Percentiles rank a stretch among this genome's conserved stretches.
Evolutionary conservation across 106 monocot species (phyloP).

Genomic region (Phalaenopsis aphrodite): DNA sequence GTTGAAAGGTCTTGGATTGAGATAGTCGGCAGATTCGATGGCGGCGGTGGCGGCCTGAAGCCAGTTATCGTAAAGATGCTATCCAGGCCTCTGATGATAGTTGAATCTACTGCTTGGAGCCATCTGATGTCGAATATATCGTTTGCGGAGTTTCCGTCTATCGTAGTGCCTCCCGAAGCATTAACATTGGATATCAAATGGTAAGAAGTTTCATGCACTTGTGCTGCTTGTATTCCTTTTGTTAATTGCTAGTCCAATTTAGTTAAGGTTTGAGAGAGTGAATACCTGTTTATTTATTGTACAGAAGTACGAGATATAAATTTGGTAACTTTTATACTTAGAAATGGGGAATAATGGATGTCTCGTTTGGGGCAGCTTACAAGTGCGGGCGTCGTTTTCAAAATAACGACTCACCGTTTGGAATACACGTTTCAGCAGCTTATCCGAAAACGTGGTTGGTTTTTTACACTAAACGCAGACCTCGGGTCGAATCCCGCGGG

Average conservation of each 20-base stretch:
- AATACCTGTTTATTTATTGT: neutral
- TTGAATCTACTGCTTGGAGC: constrained; percentile 55
- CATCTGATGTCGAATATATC: constrained; percentile 74
- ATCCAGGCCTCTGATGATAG: constrained; percentile 21
- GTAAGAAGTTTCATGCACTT: constrained; percentile 14
- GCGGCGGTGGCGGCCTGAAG: constrained; percentile 29
- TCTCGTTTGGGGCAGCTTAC: neutral
- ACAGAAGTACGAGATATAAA: neutral
- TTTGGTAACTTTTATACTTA: neutral
- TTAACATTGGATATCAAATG: constrained; percentile 82
- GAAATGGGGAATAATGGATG: neutral
- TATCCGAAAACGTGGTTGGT: too few species aligned
- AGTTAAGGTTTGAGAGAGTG: neutral
- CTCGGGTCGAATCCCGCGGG: too few species aligned
- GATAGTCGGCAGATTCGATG: constrained; percentile 49
- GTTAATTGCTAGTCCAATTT: neutral
- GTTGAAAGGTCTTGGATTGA: constrained; percentile 47
- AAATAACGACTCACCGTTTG: too few species aligned
- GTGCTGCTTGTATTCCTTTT: neutral
- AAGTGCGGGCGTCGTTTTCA: too few species aligned
- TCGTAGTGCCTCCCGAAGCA: constrained; percentile 59
- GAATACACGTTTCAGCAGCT: too few species aligned
- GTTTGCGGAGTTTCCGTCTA: constrained; percentile 45
- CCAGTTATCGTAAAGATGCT: constrained; percentile 38
- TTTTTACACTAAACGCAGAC: too few species aligned